Evolutionary conservation across 2,329 filamentous ascomycete species (phyloP), one percentile per base, ranked within the genome.

Genomic region (Talaromyces sp.): DNA sequence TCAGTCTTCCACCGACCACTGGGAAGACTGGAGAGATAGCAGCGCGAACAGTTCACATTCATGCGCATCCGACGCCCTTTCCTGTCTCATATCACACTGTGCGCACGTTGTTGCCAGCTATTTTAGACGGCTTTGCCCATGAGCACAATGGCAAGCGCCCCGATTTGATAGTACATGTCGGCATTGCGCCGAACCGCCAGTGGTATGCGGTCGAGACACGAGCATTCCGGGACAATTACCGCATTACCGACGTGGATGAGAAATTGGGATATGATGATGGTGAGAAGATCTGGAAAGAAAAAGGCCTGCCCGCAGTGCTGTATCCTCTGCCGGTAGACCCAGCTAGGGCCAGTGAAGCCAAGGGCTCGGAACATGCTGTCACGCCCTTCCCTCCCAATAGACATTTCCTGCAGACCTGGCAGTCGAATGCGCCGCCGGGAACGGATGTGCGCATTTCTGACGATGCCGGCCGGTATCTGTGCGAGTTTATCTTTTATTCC

Each of bases 401-500:
- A 3, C 64, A 67, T 3, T 73, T 79, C 53, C 63, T 77, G 10
- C 64, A 67, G 21, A 63, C 64, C 4, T 78, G 75, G 75, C 69
- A 70, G 50, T 64, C 67, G 0, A 67, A 71, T 59, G 66, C 67
- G 3, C 69, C 75, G 7, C 32, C 67, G 29, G 68, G 64, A 1
- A 64, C 69, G 13, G 77, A 80, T 62, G 66, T 81, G 8, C 81
- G 84, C 32, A 77, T 89, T 43, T 91, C 88, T 0, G 82, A 86
- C 50, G 87, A 93, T 65, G 85, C 89, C 0, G 89, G 89, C 2
- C 82, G 82, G 21, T 93, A 88, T 71, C 78, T 92, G 17, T 93
- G 89, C 74, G 89, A 93, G 70, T 93, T 90, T 69, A 91, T 89
- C 65, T 90, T 89, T 73, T 91, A 86, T 73, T 86, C 84, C 7